phyloP scores from a whole-genome alignment of 768 basidiomycete species.

The Artomyces pyxidatus region DNA sequence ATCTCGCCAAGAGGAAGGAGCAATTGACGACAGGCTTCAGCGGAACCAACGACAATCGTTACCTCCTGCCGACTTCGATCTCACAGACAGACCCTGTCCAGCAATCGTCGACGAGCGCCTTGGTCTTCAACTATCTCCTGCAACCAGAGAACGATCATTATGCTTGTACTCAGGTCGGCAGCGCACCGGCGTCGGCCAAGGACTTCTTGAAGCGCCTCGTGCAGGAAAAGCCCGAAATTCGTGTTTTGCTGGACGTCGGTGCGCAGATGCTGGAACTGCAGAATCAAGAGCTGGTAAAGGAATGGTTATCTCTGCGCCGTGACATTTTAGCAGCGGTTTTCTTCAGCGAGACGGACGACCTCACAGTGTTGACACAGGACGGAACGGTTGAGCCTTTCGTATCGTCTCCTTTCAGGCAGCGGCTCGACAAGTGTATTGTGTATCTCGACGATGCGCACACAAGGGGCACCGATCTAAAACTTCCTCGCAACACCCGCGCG shows the following conservation, averaged over 20 bases:
- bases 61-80: conserved; percentile 28
- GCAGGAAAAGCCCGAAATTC: conserved; percentile 29
- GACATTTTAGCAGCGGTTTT: conserved; percentile 35
- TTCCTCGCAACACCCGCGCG: conserved; percentile 34
- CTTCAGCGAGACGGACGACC: conserved; percentile 26
- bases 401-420: conserved; percentile 29
- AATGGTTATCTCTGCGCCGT: conserved; percentile 30
- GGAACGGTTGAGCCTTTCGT: conserved; percentile 26
- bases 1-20: conserved; percentile 34
- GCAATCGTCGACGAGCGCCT: conserved; percentile 41
- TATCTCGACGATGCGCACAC: conserved; percentile 50
- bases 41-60: conserved; percentile 44
- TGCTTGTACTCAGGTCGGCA: conserved; percentile 13
- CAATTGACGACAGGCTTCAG: conserved; percentile 42
- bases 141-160: conserved; percentile 35
- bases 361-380: conserved; percentile 31
- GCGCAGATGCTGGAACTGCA: conserved; percentile 47
- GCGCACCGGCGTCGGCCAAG: conserved; percentile 9
- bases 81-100: conserved; percentile 28
- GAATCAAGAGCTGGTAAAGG: conserved; percentile 31
- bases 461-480: conserved; percentile 44
- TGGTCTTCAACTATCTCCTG: conserved; percentile 31
- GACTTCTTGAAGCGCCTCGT: conserved; percentile 27
- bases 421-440: conserved; percentile 31
- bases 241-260: conserved; percentile 46